A percentile compares a stretch with the other conserved stretches of the same genome.
phyloP scores from a whole-genome alignment of 768 basidiomycete genomes.

The Coprinellus micaceus region DNA sequence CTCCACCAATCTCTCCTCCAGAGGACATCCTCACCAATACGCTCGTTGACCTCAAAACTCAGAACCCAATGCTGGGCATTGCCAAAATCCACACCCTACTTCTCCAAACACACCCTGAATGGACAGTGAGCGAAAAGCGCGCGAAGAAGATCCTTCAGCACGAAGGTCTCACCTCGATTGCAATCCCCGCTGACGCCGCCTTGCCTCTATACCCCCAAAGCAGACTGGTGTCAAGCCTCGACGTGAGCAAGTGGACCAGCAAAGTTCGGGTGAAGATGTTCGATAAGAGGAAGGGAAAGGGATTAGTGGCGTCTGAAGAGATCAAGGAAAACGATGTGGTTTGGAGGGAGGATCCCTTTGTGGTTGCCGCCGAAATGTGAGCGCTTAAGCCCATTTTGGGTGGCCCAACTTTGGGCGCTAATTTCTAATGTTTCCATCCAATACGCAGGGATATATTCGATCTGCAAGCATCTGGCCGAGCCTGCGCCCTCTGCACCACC shows the following conservation, averaged over 20 bases:
- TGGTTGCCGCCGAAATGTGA: conserved; percentile 79
- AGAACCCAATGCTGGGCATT: conserved; percentile 65
- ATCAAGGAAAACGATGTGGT: conserved; percentile 71
- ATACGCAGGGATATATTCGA: conserved; percentile 70
- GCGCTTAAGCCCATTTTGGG: conserved; percentile 3
- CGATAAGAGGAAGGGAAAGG: conserved; percentile 72
- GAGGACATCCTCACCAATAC: conserved; percentile 62
- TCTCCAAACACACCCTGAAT: conserved; percentile 55
- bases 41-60: conserved; percentile 49
- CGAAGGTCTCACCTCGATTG: conserved; percentile 44
- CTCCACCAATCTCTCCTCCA: conserved; percentile 36
- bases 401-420: too few species aligned
- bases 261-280: conserved; percentile 70
- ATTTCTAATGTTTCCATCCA: too few species aligned
- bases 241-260: conserved; percentile 56
- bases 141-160: conserved; percentile 66
- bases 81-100: conserved; percentile 66
- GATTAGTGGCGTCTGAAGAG: conserved; percentile 65
- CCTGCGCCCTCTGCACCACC: conserved; percentile 76
- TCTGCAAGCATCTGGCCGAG: conserved; percentile 51
- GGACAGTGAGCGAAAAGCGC: conserved; percentile 84
- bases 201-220: conserved; percentile 54
- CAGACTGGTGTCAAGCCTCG: conserved; percentile 56
- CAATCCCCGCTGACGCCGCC: conserved; percentile 14
- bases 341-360: conserved; percentile 84